Conservation (phyloP, 2,329 filamentous ascomycete species). For the Aureobasidium subglaciale region DNA sequence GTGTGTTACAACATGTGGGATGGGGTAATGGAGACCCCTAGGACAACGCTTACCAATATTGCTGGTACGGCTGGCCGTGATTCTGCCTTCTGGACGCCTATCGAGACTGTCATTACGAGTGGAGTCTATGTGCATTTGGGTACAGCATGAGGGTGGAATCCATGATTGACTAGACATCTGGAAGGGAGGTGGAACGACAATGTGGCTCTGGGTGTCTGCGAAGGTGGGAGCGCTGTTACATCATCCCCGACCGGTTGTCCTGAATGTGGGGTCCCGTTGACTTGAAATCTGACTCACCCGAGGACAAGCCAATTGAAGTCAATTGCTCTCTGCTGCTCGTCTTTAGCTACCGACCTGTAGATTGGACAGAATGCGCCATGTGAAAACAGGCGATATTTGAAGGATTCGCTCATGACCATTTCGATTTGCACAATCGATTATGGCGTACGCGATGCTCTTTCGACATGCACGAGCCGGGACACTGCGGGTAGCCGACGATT, state of each 20-base stretch:
- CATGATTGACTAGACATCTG: too few relatives aligned
- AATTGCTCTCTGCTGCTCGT: neutral
- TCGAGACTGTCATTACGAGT: too few relatives aligned
- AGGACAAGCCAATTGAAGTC: neutral
- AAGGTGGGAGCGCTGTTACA: too few relatives aligned
- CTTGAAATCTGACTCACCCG: constrained; percentile 1
- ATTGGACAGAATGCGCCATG: neutral
- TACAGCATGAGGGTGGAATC: too few relatives aligned
- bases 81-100: too few relatives aligned
- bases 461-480: neutral
- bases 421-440: neutral
- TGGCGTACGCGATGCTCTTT: neutral
- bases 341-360: neutral
- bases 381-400: neutral
- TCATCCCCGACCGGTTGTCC: neutral
- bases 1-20: neutral
- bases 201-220: neutral
- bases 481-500: neutral
- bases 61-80: too few relatives aligned
- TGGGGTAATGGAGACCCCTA: neutral
- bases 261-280: neutral
- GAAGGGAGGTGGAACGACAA: too few relatives aligned
- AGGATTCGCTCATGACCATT: neutral
- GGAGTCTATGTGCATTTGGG: too few relatives aligned
- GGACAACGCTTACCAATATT: too few relatives aligned